Evolutionary conservation across 768 basidiomycete genomes (phyloP), one percentile per base, ranked within the genome.

Genomic region (Rubroboletus satanas): DNA sequence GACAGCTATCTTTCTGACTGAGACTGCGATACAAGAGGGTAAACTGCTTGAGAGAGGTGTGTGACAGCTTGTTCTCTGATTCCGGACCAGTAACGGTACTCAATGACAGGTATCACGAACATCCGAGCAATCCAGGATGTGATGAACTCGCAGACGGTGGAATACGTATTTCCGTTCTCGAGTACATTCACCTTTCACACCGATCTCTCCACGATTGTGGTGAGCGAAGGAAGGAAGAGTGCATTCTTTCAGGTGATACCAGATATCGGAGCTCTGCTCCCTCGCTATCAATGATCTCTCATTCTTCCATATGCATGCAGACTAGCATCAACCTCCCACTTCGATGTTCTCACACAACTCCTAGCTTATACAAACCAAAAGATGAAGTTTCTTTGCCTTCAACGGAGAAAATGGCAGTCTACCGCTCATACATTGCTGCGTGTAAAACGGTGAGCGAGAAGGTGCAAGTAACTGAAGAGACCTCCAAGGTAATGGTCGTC

Each of bases 131-230:
- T 84, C 17, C 88, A 90, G 62, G 79, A 84, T 47, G 76, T 79
- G 55, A 83, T 92, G 66, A 74, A 73, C 43, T 69, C 73, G 7
- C 90, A 93, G 62, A 84, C 80, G 0, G 70, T 92, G 29, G 79
- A 83, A 23, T 93, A 93, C 64, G 67, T 77, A 33, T 93, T 91
- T 64, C 91, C 90, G 1, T 93, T 82, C 68, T 69, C 66, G 26
- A 87, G 83, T 65, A 76, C 66, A 54, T 92, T 87, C 67, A 69
- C 77, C 8, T 92, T 93, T 62, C 76, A 83, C 18, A 90, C 88
- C 0, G 88, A 91, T 60, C 70, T 88, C n/a, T 76, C 71, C n/a
- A 81, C 85, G 55, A 58, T 93, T 18, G 70, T 88, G 0, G 69
- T 87, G 10, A 77, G 79, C 38, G 78, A 85, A 54, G 88, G 90